A percentile compares a stretch with the other conserved stretches of the same genome.
phyloP scores from a whole-genome alignment of 163 green algal genomes.

The Prototheca stagnorum region DNA sequence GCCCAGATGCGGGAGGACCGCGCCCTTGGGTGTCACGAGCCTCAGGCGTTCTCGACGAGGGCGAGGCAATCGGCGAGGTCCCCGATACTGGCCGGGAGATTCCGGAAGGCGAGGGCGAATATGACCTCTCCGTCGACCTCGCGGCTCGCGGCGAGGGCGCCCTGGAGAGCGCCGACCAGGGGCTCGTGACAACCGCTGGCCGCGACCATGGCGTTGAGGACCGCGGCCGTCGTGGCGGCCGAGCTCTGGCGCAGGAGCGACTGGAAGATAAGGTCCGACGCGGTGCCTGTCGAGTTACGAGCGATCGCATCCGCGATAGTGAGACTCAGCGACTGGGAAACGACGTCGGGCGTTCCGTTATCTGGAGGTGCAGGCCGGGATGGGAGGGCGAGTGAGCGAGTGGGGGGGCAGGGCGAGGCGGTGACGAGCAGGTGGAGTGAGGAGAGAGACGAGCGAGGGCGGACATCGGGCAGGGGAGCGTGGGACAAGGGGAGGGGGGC shows the following conservation, averaged over 20 bases:
- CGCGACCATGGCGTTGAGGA: conserved; percentile 1
- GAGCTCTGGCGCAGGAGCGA: background rate
- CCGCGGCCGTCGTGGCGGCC: background rate
- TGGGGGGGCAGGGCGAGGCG: background rate
- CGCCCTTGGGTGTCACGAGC: too few relatives aligned
- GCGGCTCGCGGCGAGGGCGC: background rate
- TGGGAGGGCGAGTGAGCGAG: conserved; percentile 10
- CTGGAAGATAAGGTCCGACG: conserved; percentile 1
- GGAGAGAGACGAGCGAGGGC: too few relatives aligned
- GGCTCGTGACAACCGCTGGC: background rate
- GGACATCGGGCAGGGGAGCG: too few relatives aligned
- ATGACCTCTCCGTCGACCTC: too few relatives aligned
- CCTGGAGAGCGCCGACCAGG: background rate
- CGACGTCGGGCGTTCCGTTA: too few relatives aligned
- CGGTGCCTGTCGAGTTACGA: background rate
- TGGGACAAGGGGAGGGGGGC: too few relatives aligned
- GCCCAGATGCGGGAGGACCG: too few relatives aligned
- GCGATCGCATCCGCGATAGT: background rate
- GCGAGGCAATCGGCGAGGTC: background rate
- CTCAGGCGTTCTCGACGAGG: background rate
- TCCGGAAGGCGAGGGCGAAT: background rate
- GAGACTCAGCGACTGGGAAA: background rate
- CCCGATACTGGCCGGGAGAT: background rate
- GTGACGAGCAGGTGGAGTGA: too few relatives aligned
- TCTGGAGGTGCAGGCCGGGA: background rate